Conservation (phyloP, 768 basidiomycete genomes). For the Lactarius pseudohatsudake region DNA sequence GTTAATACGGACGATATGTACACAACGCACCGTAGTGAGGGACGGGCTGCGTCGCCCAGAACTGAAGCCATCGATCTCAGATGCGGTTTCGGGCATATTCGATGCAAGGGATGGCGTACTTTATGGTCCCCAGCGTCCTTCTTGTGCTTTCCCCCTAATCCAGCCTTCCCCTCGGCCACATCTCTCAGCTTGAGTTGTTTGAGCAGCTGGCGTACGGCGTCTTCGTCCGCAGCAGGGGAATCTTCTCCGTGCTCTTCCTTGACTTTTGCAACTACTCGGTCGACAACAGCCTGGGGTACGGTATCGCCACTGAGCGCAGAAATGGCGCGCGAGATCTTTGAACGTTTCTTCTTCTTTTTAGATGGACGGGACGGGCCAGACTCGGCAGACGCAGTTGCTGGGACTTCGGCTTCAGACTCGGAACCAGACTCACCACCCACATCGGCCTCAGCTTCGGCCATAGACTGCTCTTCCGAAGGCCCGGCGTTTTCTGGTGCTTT, state of each 20-base stretch:
- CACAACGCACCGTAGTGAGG: constrained; percentile 67
- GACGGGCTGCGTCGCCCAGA: constrained; percentile 98
- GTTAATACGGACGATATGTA: neutral
- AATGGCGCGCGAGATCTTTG: constrained; percentile 58
- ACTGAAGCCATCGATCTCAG: constrained; percentile 47
- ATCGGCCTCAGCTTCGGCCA: constrained; percentile 5
- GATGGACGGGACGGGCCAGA: constrained; percentile 42
- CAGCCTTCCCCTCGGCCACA: constrained; percentile 77
- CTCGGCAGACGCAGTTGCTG: constrained; percentile 24
- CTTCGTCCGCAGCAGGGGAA: constrained; percentile 47
- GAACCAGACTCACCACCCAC: constrained; percentile 14
- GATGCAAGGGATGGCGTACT: constrained; percentile 44
- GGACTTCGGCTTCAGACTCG: constrained; percentile 14
- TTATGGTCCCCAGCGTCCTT: constrained; percentile 89
- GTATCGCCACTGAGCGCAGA: constrained; percentile 52
- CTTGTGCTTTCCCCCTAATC: constrained; percentile 69
- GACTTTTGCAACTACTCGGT: constrained; percentile 59
- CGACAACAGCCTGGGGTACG: constrained; percentile 65
- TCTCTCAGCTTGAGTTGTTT: constrained; percentile 85
- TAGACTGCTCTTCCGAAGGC: constrained; percentile 4
- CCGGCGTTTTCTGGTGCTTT: constrained; percentile 12
- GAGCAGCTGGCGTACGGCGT: constrained; percentile 65
- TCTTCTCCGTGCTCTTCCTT: constrained; percentile 43
- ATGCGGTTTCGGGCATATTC: constrained; percentile 6
- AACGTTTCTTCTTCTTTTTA: constrained; percentile 88